Evolutionary conservation across 2,329 filamentous ascomycete species (phyloP), one percentile per base, ranked within the genome.

Genomic region (Knufia petricola): DNA sequence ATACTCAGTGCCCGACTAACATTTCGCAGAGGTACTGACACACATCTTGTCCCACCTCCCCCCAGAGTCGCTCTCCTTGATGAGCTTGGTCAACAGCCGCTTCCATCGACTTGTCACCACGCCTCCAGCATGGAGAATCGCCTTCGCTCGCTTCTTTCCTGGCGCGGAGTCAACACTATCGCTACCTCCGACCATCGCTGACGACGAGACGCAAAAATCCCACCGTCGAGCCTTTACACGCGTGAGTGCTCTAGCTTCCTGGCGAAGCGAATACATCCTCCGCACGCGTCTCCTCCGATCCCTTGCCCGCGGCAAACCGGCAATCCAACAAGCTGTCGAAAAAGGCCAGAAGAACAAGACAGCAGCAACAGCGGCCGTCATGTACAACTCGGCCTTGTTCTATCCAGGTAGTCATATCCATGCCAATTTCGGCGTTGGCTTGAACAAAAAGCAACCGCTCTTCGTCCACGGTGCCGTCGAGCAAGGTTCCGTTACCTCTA

Each of bases 241-340:
- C 37, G 74, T 98, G 48, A 94, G 86, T 8, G 75, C 81, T 2
- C 69, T 89, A 52, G 85, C 88, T n/a, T 92, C 89, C 7, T 96
- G 92, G 90, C 79, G 90, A 58, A 95, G 87, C 66, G 92, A 98
- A 65, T 98, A 96, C 61, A 84, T 96, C 41, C 69, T 95, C 49
- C 78, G 92, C 40, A 95, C 88, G 1, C 79, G 87, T 40, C 76
- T 96, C 45, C 70, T 96, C 46, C 79, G 88, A 38, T 92, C 86
- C 53, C 72, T 96, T 50, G 77, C 77, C 40, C 81, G 87, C 51
- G 92, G 90, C 44, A 94, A 89, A 62, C 87, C 90, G 31, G 61
- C 64, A 8, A 76, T 58, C 13, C 75, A 82, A 31, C 69, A 72
- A 8, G 63, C 73, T 24, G 66, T 71, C 40, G 67, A 72, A 59